A percentile compares a stretch with the other conserved stretches of the same genome.
phyloP scores from a whole-genome alignment of 2,329 filamentous ascomycete species.

The Fusarium albidum region DNA sequence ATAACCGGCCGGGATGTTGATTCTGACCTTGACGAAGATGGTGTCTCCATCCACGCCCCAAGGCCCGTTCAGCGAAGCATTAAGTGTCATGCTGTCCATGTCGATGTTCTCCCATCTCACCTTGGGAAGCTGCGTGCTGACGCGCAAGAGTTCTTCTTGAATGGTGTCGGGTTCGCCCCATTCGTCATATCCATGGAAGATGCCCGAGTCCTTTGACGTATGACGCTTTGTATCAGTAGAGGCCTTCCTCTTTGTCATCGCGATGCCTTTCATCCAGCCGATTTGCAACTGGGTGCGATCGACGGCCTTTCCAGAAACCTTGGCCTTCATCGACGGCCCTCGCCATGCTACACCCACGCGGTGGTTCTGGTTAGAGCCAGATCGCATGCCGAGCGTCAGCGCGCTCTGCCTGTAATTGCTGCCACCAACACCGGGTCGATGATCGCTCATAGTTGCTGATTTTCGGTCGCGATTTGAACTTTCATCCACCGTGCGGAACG shows the following conservation, averaged over 20 bases:
- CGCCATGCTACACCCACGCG: constrained; percentile 56
- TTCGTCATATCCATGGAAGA: constrained; percentile 62
- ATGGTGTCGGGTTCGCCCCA: constrained; percentile 70
- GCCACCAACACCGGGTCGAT: constrained; percentile 56
- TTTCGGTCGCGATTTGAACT: constrained; percentile 65
- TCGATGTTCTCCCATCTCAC: constrained; percentile 71
- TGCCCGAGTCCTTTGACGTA: constrained; percentile 60
- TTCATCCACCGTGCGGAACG: constrained; percentile 78
- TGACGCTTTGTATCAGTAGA: constrained; percentile 53
- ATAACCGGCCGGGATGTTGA: constrained; percentile 67
- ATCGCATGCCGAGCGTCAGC: constrained; percentile 54
- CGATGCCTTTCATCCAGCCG: constrained; percentile 75
- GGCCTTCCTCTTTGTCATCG: constrained; percentile 65
- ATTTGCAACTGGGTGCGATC: constrained; percentile 66
- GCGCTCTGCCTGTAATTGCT: constrained; percentile 54
- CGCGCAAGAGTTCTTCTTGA: constrained; percentile 70
- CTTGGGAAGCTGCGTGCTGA: constrained; percentile 69
- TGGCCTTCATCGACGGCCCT: constrained; percentile 67
- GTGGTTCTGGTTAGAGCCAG: constrained; percentile 40
- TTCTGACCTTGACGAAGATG: constrained; percentile 69
- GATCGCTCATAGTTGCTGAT: constrained; percentile 68
- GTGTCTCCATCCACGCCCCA: constrained; percentile 66
- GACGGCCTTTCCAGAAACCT: constrained; percentile 50
- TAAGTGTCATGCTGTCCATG: constrained; percentile 66
- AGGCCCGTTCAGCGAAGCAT: constrained; percentile 70